phyloP scores from a whole-genome alignment of 805 yeast species.

The Candida loeiensis region DNA sequence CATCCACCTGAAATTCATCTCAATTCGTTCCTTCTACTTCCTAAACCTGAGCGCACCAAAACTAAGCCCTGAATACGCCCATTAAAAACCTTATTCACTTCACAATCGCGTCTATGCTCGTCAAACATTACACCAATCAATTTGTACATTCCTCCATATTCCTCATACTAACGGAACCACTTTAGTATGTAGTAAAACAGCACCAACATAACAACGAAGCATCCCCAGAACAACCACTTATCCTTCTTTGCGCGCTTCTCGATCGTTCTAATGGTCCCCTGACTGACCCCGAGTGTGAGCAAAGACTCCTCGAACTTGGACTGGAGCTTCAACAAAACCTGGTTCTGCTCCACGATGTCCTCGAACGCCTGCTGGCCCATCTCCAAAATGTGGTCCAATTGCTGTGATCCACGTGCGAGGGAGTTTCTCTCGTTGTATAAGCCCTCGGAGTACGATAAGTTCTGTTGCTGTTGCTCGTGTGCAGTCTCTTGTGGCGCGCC shows the following conservation, averaged over 20 bases:
- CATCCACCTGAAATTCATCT: background rate
- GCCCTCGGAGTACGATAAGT: constrained; percentile 53
- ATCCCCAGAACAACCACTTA: constrained; percentile 80
- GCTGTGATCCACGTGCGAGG: constrained; percentile 67
- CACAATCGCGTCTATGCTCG: no score
- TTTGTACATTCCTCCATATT: background rate
- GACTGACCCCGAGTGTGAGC: constrained; percentile 80
- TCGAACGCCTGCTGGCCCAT: constrained; percentile 85
- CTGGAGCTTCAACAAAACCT: constrained; percentile 60
- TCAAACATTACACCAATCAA: background rate
- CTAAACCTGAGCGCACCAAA: no score
- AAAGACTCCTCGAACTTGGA: constrained; percentile 63
- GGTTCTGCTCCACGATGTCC: constrained; percentile 82
- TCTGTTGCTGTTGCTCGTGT: constrained; percentile 22
- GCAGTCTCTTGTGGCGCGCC: constrained; percentile 21
- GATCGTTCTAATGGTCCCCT: constrained; percentile 73
- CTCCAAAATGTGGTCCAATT: constrained; percentile 84
- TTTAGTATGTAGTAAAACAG: constrained; percentile 64
- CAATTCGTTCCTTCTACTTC: background rate
- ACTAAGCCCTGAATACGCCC: no score
- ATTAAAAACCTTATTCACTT: background rate
- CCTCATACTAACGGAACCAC: constrained; percentile 48
- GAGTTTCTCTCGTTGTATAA: constrained; percentile 64
- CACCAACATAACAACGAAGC: constrained; percentile 58
- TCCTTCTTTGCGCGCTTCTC: constrained; percentile 83